A percentile compares a stretch with the other conserved stretches of the same genome.
Conservation (phyloP, 306 rosid genomes). For the Cicer judaicum region DNA sequence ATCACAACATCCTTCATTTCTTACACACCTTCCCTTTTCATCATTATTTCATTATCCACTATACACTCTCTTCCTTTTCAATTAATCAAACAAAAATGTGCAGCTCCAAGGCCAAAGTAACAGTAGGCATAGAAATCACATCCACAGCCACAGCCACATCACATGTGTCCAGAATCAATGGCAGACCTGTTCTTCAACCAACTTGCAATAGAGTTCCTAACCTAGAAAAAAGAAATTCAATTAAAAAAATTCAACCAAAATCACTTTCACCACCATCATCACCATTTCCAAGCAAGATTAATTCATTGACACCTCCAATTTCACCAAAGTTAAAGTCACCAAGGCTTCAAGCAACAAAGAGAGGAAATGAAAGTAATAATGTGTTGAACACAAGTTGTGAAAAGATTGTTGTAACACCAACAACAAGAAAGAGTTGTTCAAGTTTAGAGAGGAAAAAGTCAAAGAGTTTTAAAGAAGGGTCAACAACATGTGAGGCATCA, state of each 20-base stretch:
- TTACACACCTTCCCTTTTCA: background rate
- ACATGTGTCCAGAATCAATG: slow-evolving; percentile 61
- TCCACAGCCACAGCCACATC: slow-evolving; percentile 46
- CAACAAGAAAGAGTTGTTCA: slow-evolving; percentile 53
- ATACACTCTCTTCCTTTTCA: slow-evolving; percentile 7
- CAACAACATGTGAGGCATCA: slow-evolving; percentile 49
- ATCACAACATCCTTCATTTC: slow-evolving; percentile 39
- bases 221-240: slow-evolving; percentile 63
- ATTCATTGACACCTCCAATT: slow-evolving; percentile 56
- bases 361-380: slow-evolving; percentile 67
- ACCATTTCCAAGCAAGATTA: slow-evolving; percentile 45
- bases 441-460: slow-evolving; percentile 82
- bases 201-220: slow-evolving; percentile 72
- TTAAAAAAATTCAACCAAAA: slow-evolving; percentile 61
- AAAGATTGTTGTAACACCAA: slow-evolving; percentile 58
- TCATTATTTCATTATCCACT: slow-evolving; percentile 40
- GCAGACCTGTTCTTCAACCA: slow-evolving; percentile 87
- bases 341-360: slow-evolving; percentile 66
- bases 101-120: slow-evolving; percentile 71
- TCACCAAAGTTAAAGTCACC: slow-evolving; percentile 78
- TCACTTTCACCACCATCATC: slow-evolving; percentile 49
- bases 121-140: slow-evolving; percentile 51
- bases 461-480: slow-evolving; percentile 69
- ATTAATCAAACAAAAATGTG: slow-evolving; percentile 56
- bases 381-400: slow-evolving; percentile 70